Percentiles rank a stretch among this genome's conserved stretches.
phyloP scores from a whole-genome alignment of 345 rosid species.

The Eucalyptus curtisii region DNA sequence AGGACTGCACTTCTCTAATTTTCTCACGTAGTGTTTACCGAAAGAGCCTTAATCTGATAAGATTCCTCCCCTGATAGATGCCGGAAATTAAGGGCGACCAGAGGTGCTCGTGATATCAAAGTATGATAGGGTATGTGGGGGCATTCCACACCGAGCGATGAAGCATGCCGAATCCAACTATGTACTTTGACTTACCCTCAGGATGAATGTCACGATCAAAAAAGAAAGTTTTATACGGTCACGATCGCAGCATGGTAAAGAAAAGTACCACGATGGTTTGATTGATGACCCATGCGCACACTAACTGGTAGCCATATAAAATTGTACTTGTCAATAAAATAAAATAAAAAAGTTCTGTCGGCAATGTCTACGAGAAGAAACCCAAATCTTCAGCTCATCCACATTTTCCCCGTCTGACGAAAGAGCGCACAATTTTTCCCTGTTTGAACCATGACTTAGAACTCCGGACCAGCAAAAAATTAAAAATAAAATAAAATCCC shows the following conservation, averaged over 20 bases:
- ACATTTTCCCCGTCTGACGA: background rate
- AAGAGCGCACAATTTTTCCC: background rate
- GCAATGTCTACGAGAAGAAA: background rate
- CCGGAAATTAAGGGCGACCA: background rate
- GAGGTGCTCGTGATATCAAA: background rate
- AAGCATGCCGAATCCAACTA: background rate
- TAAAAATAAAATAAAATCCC: too few species aligned
- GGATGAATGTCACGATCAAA: background rate
- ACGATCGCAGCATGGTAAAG: background rate
- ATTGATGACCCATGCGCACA: background rate
- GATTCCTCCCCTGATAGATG: background rate
- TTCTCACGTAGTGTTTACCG: background rate
- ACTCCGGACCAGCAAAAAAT: background rate
- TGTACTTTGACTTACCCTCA: background rate
- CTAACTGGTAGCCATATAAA: background rate
- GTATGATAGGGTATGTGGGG: background rate
- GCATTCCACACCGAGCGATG: background rate
- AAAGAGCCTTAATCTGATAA: background rate
- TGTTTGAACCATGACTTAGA: background rate
- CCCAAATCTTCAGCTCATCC: background rate
- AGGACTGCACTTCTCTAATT: background rate
- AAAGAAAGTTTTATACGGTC: background rate
- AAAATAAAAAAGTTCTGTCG: background rate
- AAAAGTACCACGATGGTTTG: background rate
- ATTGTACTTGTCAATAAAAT: background rate